Percentiles rank a stretch among this genome's conserved stretches.
Evolutionary conservation across 495 filamentous ascomycete genomes (phyloP).

Genomic region (Collariella sp.): DNA sequence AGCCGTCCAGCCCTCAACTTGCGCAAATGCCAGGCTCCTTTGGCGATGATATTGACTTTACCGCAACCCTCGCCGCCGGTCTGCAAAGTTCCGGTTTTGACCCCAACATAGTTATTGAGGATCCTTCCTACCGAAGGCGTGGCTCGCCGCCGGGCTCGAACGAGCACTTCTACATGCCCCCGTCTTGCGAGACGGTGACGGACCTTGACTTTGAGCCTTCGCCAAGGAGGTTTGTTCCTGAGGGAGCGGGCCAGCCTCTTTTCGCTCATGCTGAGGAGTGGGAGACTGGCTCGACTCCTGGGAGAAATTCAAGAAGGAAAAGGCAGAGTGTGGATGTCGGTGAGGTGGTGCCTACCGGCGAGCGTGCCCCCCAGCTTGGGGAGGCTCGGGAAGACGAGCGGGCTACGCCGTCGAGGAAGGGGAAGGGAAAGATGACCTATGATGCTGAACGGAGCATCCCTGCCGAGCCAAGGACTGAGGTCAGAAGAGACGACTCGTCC

Average conservation of each 20-base stretch:
- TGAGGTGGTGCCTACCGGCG: neutral
- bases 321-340: neutral
- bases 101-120: slow-evolving; percentile 59
- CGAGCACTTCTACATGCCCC: slow-evolving; percentile 37
- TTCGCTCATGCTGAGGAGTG: slow-evolving; percentile 2
- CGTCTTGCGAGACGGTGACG: slow-evolving; percentile 37
- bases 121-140: slow-evolving; percentile 53
- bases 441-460: neutral
- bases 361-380: neutral
- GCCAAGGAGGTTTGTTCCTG: neutral
- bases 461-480: neutral
- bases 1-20: slow-evolving; percentile 27
- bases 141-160: slow-evolving; percentile 57
- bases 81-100: slow-evolving; percentile 61
- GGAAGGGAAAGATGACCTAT: neutral
- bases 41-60: slow-evolving; percentile 57
- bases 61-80: slow-evolving; percentile 61
- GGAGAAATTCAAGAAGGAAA: neutral
- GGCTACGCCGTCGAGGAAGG: neutral
- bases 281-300: neutral
- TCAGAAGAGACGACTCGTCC: slow-evolving; percentile 1
- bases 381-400: neutral
- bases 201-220: slow-evolving; percentile 21
- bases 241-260: slow-evolving; percentile 14
- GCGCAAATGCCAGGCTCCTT: slow-evolving; percentile 43